Evolutionary conservation across 345 rosid genomes (phyloP).

Genomic region (Conringia planisiliqua): DNA sequence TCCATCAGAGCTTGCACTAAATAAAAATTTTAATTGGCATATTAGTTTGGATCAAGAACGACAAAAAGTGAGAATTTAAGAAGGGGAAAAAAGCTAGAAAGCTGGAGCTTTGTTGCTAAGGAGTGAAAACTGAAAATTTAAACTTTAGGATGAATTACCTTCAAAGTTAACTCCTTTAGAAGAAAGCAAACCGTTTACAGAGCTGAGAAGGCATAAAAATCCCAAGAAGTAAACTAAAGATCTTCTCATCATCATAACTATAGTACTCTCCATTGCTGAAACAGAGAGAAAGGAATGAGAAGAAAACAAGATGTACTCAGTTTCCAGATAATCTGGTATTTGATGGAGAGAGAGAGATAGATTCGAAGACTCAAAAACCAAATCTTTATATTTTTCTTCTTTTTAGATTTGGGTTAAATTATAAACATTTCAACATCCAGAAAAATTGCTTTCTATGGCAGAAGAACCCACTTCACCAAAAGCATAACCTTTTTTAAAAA

Average conservation of each 20-base stretch:
- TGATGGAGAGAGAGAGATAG: slow-evolving; percentile 26
- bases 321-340: slow-evolving; percentile 28
- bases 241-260: slow-evolving; percentile 26
- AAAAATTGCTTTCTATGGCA: slow-evolving; percentile 45
- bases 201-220: slow-evolving; percentile 44
- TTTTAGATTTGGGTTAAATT: slow-evolving; percentile 32
- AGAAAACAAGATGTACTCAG: slow-evolving; percentile 35
- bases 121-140: slow-evolving; percentile 2
- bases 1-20: slow-evolving; percentile 88
- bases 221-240: slow-evolving; percentile 30
- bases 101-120: not conserved
- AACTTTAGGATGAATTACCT: slow-evolving; percentile 40
- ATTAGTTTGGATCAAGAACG: slow-evolving; percentile 20
- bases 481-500: slow-evolving; percentile 10
- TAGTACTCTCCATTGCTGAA: slow-evolving; percentile 23
- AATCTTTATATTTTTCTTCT: not conserved
- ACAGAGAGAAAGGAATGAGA: slow-evolving; percentile 35
- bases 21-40: slow-evolving; percentile 1
- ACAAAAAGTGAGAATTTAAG: not conserved
- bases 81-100: not conserved
- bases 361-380: not conserved
- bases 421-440: slow-evolving; percentile 39
- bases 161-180: slow-evolving; percentile 88
- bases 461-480: slow-evolving; percentile 51
- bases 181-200: slow-evolving; percentile 63